Conservation (phyloP, 257 asterid genomes). For the Ehretia macrophylla region DNA sequence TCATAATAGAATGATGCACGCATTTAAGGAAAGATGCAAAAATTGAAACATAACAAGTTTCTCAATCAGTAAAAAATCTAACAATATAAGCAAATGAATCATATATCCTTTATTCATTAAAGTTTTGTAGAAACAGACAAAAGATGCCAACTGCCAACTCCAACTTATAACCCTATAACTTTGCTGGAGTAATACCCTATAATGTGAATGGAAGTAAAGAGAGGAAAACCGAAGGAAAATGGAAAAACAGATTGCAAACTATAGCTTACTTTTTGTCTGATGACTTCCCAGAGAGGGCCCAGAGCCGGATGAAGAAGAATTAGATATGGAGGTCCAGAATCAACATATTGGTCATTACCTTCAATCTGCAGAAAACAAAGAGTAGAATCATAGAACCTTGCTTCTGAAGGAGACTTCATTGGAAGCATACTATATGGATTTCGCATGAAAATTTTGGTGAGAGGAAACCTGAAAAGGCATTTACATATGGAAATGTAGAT, state of each 20-base stretch:
- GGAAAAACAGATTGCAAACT: not conserved
- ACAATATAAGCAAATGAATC: not conserved
- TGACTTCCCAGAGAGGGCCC: constrained; percentile 98
- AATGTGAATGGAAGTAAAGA: not conserved
- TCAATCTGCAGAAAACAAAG: constrained; percentile 47
- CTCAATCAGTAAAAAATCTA: not conserved
- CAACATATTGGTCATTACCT: constrained; percentile 64
- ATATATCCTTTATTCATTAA: not conserved
- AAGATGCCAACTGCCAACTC: no score
- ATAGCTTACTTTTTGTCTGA: constrained; percentile 68
- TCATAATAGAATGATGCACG: not conserved
- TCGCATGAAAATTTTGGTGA: not conserved
- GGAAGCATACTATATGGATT: not conserved
- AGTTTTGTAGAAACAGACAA: no score
- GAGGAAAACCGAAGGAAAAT: not conserved
- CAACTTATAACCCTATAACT: no score
- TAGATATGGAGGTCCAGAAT: constrained; percentile 92
- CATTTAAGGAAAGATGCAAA: not conserved
- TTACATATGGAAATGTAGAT: no score
- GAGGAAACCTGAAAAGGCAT: not conserved
- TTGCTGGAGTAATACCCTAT: not conserved
- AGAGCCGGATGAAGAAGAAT: constrained; percentile 96
- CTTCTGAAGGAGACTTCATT: constrained; percentile 4
- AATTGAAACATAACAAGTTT: not conserved
- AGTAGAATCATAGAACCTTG: constrained; percentile 6